phyloP scores from a whole-genome alignment of 495 filamentous ascomycete genomes.

The Trichoderma erinaceum region DNA sequence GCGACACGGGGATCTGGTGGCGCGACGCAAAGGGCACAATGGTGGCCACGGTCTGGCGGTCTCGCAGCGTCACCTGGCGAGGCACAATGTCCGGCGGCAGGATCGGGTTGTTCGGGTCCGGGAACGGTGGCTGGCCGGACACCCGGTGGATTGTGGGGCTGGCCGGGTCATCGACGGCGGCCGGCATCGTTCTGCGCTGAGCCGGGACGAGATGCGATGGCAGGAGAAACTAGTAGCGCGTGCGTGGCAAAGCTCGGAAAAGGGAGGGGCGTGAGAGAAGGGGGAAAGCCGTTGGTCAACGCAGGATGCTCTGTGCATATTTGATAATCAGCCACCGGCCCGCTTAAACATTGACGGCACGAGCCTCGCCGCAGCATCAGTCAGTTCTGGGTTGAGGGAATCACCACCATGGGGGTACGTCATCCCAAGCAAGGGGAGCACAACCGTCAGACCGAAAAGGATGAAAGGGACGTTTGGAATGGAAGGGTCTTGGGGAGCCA shows the following conservation, averaged over 20 bases:
- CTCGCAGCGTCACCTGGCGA: conserved; percentile 81
- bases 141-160: conserved; percentile 55
- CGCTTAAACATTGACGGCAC: neutral
- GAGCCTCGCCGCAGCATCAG: too few relatives aligned
- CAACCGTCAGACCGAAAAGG: neutral
- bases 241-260: neutral
- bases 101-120: conserved; percentile 52
- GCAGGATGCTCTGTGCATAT: conserved; percentile 10
- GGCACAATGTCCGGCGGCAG: conserved; percentile 65
- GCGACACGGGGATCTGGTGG: conserved; percentile 63
- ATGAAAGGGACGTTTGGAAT: neutral
- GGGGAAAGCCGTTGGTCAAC: neutral
- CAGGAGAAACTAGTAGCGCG: neutral
- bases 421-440: neutral
- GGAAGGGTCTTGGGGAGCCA: neutral
- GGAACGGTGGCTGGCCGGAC: conserved; percentile 57
- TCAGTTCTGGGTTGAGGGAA: neutral
- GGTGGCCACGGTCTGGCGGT: conserved; percentile 84
- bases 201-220: conserved; percentile 1
- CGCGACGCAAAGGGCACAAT: conserved; percentile 78
- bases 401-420: neutral
- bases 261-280: conserved; percentile 3
- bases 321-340: conserved; percentile 12
- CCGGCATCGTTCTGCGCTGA: conserved; percentile 62
- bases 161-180: conserved; percentile 75